Evolutionary conservation across 78 protist species (phyloP).

Genomic region (Monocercomonoides exilis): DNA sequence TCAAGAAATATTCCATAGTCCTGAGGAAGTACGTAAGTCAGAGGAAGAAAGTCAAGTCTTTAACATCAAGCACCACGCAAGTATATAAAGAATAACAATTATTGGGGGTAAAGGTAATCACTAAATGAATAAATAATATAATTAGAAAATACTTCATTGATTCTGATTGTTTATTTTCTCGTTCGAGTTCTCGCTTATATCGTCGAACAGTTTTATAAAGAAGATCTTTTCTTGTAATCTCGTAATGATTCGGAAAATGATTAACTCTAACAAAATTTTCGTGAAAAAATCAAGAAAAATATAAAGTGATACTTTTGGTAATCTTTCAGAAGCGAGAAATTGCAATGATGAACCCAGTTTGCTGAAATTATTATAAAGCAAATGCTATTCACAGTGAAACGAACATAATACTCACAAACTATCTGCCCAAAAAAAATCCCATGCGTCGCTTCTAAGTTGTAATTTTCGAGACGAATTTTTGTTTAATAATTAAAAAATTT

Average conservation of each 20-base stretch:
- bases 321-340: neutral
- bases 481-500: too few relatives aligned
- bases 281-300: neutral
- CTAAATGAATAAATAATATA: slow-evolving; percentile 33
- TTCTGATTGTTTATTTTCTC: slow-evolving; percentile 35
- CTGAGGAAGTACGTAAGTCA: slow-evolving; percentile 53
- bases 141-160: slow-evolving; percentile 17
- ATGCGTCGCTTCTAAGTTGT: neutral
- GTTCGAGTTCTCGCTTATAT: slow-evolving; percentile 14
- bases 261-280: slow-evolving; percentile 21
- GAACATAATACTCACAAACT: slow-evolving; percentile 25
- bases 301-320: neutral
- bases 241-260: slow-evolving; percentile 64
- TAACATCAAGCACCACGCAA: neutral
- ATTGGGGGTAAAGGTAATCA: neutral
- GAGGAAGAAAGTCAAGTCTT: slow-evolving; percentile 21
- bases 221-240: slow-evolving; percentile 64
- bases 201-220: slow-evolving; percentile 55
- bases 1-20: slow-evolving; percentile 61
- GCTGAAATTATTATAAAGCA: neutral
- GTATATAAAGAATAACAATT: neutral
- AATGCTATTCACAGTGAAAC: neutral
- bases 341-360: neutral
- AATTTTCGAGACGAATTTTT: too few relatives aligned
- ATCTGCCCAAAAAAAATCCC: slow-evolving; percentile 45